A percentile compares a stretch with the other conserved stretches of the same genome.
Conservation (phyloP, 2,329 filamentous ascomycete genomes). For the Pestalotiopsis sp. region DNA sequence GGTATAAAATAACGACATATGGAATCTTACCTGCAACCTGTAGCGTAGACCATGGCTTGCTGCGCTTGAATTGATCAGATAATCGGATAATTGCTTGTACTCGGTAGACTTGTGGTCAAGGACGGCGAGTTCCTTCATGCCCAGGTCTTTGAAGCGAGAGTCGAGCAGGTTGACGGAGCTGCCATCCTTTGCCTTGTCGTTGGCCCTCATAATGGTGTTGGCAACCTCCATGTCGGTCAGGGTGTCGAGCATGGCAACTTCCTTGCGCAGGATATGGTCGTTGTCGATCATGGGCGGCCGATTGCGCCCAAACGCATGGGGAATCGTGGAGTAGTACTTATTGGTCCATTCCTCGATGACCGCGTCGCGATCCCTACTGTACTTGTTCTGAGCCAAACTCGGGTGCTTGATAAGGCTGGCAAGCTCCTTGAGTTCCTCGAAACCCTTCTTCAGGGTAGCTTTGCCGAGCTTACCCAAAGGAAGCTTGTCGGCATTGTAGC, state of each 20-base stretch:
- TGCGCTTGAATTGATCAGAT: conserved; percentile 67
- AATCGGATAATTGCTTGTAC: conserved; percentile 64
- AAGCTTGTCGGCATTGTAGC: conserved; percentile 74
- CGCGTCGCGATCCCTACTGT: conserved; percentile 33
- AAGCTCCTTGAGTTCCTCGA: conserved; percentile 74
- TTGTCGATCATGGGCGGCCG: conserved; percentile 68
- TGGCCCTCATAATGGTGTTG: conserved; percentile 72
- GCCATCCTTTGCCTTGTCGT: conserved; percentile 44
- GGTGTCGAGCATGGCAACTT: conserved; percentile 76
- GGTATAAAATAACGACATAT: too few species aligned
- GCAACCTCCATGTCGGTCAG: conserved; percentile 83
- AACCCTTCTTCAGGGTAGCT: conserved; percentile 71
- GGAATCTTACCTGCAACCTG: conserved; percentile 46
- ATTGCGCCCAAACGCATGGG: conserved; percentile 75
- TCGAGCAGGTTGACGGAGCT: conserved; percentile 64
- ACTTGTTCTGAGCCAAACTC: conserved; percentile 43
- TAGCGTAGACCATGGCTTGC: conserved; percentile 63
- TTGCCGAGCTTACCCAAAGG: conserved; percentile 83
- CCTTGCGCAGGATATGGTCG: conserved; percentile 62
- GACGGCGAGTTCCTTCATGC: conserved; percentile 73
- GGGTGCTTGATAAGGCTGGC: conserved; percentile 62
- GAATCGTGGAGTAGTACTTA: conserved; percentile 77
- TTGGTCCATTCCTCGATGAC: conserved; percentile 68
- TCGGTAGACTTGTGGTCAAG: conserved; percentile 61
- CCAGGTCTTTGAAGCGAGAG: conserved; percentile 68